Conservation (phyloP, 768 basidiomycete genomes). For the Trametes sanguinea region DNA sequence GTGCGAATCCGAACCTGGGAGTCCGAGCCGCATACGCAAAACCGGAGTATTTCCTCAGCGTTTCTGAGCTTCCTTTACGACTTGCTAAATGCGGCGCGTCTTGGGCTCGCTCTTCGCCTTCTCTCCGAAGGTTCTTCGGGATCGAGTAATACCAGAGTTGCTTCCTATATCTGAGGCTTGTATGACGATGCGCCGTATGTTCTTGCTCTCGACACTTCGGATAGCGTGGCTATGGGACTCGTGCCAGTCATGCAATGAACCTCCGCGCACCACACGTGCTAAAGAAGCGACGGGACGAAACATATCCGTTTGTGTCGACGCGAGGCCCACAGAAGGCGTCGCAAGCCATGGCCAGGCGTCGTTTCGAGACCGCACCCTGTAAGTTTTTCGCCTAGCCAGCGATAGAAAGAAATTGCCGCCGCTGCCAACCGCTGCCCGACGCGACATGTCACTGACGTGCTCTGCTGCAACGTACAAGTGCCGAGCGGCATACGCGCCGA, state of each 20-base stretch:
- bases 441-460: no score
- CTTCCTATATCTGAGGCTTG: not conserved
- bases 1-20: not conserved
- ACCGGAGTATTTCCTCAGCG: conserved; percentile 3
- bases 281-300: conserved; percentile 7
- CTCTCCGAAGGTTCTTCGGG: conserved; percentile 23
- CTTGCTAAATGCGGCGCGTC: not conserved
- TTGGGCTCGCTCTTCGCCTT: conserved; percentile 6
- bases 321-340: not conserved
- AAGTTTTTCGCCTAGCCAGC: conserved; percentile 12
- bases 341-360: conserved; percentile 2
- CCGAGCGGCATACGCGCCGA: no score
- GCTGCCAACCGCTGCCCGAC: conserved; percentile 1
- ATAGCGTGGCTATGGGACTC: not conserved
- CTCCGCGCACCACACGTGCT: conserved; percentile 7
- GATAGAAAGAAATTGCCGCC: conserved; percentile 4
- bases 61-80: not conserved
- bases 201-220: not conserved
- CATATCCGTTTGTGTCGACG: not conserved
- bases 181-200: not conserved
- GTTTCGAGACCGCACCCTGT: conserved; percentile 14
- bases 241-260: not conserved
- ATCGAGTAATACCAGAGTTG: conserved; percentile 6
- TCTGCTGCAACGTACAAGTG: no score
- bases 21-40: not conserved